Base-by-base conservation (phyloP, 1,284 basidiomycete genomes). In the Tilletia indica region DNA sequence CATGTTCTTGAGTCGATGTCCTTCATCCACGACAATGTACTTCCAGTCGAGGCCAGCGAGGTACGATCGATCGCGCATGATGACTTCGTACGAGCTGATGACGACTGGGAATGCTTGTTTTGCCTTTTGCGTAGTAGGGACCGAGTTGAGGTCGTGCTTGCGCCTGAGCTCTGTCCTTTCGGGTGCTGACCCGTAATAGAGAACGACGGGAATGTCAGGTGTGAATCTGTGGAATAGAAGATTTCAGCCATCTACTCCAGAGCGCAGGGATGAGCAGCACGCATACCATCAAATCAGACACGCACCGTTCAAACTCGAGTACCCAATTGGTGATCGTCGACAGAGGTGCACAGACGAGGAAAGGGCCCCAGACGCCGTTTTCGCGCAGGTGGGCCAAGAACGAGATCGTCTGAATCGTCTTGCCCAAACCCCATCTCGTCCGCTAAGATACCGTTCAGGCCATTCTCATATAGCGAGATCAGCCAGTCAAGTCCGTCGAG, bases 401-500 rank as follows among this genome's bases (percentile, higher is more conserved):
- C 0, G 94, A 90, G 68, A 97, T 97, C 0, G 91, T 93, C 87
- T 97, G 94, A 0, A 97, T 87, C 0, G 94, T 97, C 69, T 72
- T 69, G 25, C 82, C 94, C 0, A 97, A 97, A 86, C 47, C 94
- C 94, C 94, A 97, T 97, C 83, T 97, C 92, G 78, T 94, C 92
- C 56, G 92, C 77, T 42, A 98, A 85, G 72, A 97, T 97, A 2
- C 96, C 95, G 49, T 94, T 95, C 68, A 97, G 90, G 2, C 96
- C 94, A 78, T 96, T 97, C 85, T 93, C 90, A 85, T 94, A 93
- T 11, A 99, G 86, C 45, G 90, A 91, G 4, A 92, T 91, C 91
- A 99, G 93, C 96, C 96, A 99, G 76, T 96, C 92, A 16, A 98
- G 89, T 4, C 96, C 96, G 68, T 94, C 93, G 1, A 98, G 88